Conservation (phyloP, 305 asterid genomes). For the Fraxinus angustifolia region DNA sequence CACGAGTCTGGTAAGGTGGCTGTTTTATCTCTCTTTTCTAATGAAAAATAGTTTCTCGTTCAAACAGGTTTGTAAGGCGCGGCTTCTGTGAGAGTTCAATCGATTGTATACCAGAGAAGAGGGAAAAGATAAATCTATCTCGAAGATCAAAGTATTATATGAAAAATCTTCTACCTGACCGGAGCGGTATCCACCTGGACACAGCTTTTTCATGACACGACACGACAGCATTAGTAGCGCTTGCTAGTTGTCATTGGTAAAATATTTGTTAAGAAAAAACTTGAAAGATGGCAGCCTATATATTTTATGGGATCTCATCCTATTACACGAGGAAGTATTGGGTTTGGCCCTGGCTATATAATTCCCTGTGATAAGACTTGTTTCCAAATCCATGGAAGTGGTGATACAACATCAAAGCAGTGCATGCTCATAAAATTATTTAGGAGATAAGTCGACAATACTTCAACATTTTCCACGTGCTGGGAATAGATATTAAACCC, state of each 20-base stretch:
- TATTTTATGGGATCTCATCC: neutral
- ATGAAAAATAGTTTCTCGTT: neutral
- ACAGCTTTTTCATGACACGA: constrained; percentile 31
- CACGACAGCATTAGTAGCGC: neutral
- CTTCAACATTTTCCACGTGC: neutral
- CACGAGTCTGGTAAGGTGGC: neutral
- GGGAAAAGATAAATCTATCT: constrained; percentile 66
- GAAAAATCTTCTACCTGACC: constrained; percentile 71
- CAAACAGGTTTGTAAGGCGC: constrained; percentile 82
- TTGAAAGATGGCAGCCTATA: neutral
- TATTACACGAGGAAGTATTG: neutral
- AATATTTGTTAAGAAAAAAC: neutral
- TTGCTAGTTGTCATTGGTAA: neutral
- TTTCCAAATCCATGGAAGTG: neutral
- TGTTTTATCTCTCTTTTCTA: neutral
- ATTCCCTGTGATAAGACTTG: neutral
- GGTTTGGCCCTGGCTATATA: neutral
- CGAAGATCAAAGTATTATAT: constrained; percentile 83
- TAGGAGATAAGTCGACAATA: neutral
- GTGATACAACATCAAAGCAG: neutral
- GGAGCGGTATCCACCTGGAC: constrained; percentile 66
- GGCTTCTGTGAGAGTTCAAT: constrained; percentile 81
- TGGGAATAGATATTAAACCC: neutral
- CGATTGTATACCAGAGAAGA: constrained; percentile 62
- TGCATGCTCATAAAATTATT: neutral